phyloP scores from a whole-genome alignment of 2,329 filamentous ascomycete species.

The Aspergillus quadrilineatus region DNA sequence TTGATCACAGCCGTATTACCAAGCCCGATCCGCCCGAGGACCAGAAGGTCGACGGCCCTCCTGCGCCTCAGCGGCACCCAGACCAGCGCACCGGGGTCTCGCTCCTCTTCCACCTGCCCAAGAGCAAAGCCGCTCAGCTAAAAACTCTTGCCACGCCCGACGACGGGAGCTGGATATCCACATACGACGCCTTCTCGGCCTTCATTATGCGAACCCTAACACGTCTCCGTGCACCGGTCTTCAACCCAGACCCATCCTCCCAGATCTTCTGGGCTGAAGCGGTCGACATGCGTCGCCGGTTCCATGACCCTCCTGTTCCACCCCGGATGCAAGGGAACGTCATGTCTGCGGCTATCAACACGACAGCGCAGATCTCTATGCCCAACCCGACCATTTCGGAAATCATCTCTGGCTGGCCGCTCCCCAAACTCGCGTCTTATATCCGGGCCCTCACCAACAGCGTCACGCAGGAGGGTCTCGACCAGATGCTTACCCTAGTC shows the following conservation, averaged over 20 bases:
- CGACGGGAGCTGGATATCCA: slow-evolving; percentile 31
- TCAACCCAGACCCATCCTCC: slow-evolving; percentile 25
- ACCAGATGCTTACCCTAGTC: slow-evolving; percentile 29
- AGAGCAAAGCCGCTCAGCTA: slow-evolving; percentile 44
- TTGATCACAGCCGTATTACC: slow-evolving; percentile 39
- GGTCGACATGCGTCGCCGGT: slow-evolving; percentile 42
- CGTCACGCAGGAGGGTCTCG: slow-evolving; percentile 34
- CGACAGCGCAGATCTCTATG: slow-evolving; percentile 19
- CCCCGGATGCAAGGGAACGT: slow-evolving; percentile 40
- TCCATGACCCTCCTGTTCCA: slow-evolving; percentile 34
- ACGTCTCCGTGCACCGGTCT: background rate
- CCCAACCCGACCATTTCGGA: slow-evolving; percentile 32
- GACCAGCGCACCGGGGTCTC: slow-evolving; percentile 13
- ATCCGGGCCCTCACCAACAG: slow-evolving; percentile 40
- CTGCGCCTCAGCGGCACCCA: slow-evolving; percentile 13
- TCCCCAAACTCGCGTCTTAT: slow-evolving; percentile 38
- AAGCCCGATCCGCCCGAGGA: slow-evolving; percentile 29
- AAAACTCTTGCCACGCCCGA: slow-evolving; percentile 38
- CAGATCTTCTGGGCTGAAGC: slow-evolving; percentile 39
- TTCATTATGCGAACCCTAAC: background rate
- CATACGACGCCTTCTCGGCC: slow-evolving; percentile 9
- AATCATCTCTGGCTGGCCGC: slow-evolving; percentile 35
- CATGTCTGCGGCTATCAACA: slow-evolving; percentile 29
- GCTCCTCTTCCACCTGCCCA: slow-evolving; percentile 47
- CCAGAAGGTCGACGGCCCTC: slow-evolving; percentile 16